Base-by-base conservation (phyloP, 106 monocot species). In the Dendrobium nobile region DNA sequence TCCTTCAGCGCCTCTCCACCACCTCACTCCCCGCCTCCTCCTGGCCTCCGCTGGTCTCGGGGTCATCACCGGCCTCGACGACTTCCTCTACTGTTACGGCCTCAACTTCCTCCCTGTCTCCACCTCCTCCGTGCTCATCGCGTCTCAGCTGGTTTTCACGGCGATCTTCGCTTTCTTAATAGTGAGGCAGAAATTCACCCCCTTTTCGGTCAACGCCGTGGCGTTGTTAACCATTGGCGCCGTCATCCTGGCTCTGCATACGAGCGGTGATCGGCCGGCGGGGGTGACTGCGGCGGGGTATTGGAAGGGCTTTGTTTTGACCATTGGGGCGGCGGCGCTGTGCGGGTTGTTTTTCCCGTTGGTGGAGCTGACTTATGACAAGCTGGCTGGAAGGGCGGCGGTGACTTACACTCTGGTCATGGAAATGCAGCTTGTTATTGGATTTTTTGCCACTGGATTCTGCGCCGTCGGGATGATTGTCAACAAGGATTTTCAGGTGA, bases 371-470 rank as follows among this genome's bases (percentile, higher is more conserved):
- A 73, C 73, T 4, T 73, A 54, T 37, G 61, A 61, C 5, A 80
- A 45, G 68, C 42, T 26, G 54, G 73, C 8, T 16, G 22, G 10
- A 2, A n/a, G 22, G 61, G 22, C 20, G 22, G 22, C 19, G 61
- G 61, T 22, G 22, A 73, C 48, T 5, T 80, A 54, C 27, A 78
- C 77, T 2, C 27, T 82, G 27, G 70, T 89, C 48, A 87, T 92
- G 85, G 87, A 92, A 84, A 85, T 87, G 89, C 91, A 92, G 83
- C 45, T 87, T 24, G 86, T 91, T 17, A 90, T 90, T 59, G 83
- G 87, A 0, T 81, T 90, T 75, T 85, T 83, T 42, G 88, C 87
- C 67, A 87, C 91, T 0, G 83, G 54, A 8, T 91, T 91, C 72
- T 83, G 85, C 83, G 79, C 77, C 5, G 79, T 91, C 7, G 91